Percentiles rank a stretch among this genome's conserved stretches.
phyloP scores from a whole-genome alignment of 441 rosid genomes.

The Arabidopsis hybrid region DNA sequence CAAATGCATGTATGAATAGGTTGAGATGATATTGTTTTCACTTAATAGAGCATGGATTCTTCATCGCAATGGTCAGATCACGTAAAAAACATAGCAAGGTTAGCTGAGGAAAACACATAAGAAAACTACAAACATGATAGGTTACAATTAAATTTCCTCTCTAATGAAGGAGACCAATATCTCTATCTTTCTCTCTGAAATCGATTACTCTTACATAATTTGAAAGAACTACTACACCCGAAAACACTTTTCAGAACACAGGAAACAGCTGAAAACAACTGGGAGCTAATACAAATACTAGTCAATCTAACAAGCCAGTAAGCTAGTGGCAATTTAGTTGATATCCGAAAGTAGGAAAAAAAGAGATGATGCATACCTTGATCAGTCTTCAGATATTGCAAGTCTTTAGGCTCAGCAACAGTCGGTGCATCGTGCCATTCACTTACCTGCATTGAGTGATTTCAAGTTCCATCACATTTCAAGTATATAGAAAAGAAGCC shows the following conservation, averaged over 20 bases:
- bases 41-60: background rate
- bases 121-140: constrained; percentile 3
- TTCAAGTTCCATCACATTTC: constrained; percentile 23
- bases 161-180: background rate
- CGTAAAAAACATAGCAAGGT: constrained; percentile 6
- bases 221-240: background rate
- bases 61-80: constrained; percentile 15
- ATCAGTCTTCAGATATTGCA: constrained; percentile 42
- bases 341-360: background rate
- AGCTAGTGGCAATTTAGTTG: background rate
- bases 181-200: constrained; percentile 1
- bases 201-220: background rate
- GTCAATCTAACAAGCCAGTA: background rate
- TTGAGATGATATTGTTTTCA: background rate
- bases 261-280: background rate
- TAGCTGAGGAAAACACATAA: constrained; percentile 25
- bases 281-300: background rate
- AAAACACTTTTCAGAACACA: background rate
- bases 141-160: background rate
- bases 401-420: constrained; percentile 44
- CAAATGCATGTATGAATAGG: constrained; percentile 12
- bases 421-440: constrained; percentile 66
- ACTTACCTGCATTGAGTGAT: constrained; percentile 42
- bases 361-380: constrained; percentile 46
- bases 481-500: background rate